Percentiles rank a stretch among this genome's conserved stretches.
phyloP scores from a whole-genome alignment of 352 stramenopile species.

The Phytophthora cryptogea region DNA sequence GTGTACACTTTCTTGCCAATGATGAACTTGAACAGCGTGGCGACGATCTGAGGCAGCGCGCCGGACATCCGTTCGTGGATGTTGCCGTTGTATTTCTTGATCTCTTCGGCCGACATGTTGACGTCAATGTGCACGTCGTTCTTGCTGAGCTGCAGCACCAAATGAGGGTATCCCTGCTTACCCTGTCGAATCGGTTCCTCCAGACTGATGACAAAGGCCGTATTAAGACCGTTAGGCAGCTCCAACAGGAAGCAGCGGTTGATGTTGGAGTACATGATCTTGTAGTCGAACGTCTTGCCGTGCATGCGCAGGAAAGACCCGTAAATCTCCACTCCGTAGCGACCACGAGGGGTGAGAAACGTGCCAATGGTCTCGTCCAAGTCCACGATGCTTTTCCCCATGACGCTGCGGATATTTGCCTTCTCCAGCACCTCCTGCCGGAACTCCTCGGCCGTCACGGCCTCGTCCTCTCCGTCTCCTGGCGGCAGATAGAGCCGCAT shows the following conservation, averaged over 20 bases:
- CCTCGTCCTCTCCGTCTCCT: constrained; percentile 48
- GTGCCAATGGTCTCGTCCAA: constrained; percentile 96
- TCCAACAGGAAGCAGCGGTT: constrained; percentile 98
- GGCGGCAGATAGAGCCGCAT: constrained; percentile 97
- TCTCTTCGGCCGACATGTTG: constrained; percentile 96
- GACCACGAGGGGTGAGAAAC: constrained; percentile 97
- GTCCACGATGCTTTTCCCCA: constrained; percentile 97
- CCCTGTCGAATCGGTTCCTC: constrained; percentile 99
- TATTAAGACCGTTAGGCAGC: constrained; percentile 96
- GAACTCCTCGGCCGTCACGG: constrained; percentile 71
- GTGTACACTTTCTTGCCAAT: constrained; percentile 98
- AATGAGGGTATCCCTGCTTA: constrained; percentile 98
- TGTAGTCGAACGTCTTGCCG: constrained; percentile 99
- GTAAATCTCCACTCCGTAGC: constrained; percentile 99
- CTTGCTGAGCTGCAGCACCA: constrained; percentile 96
- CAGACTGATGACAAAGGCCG: constrained; percentile 98
- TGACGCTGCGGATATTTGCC: constrained; percentile 90
- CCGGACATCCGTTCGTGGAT: constrained; percentile 96
- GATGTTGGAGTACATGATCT: constrained; percentile 99
- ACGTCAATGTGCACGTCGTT: constrained; percentile 90
- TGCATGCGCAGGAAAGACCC: constrained; percentile 97
- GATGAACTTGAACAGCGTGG: constrained; percentile 98
- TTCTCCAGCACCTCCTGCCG: constrained; percentile 87
- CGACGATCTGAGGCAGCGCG: constrained; percentile 97
- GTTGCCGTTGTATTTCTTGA: constrained; percentile 97